Base-by-base conservation (phyloP, 768 basidiomycete species). In the Panaeolus cyanescens region DNA sequence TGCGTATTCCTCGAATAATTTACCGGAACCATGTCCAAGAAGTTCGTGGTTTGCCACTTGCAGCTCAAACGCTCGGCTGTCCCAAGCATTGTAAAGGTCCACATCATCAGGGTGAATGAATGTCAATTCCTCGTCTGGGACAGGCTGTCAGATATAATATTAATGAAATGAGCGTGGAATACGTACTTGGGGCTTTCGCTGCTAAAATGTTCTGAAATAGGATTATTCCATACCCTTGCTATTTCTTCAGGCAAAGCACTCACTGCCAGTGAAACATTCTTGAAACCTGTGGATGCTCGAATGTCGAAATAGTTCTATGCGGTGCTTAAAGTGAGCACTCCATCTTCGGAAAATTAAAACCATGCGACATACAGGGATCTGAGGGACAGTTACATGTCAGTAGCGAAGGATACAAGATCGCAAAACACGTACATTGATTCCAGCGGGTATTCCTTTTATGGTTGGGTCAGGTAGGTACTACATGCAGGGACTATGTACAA, bases 31-130 rank as follows among this genome's bases (percentile, higher is more conserved):
- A 64, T 95, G 92, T 0, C 93, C 93, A 13, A 95, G 83, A 1
- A 95, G 77, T 66, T 95, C 94, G 71, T 95, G 94, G 69, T 92
- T 94, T 10, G 94, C 94, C 19, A 96, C 93, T 67, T 95, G 94
- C 0, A 96, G 78, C 65, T 95, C 93, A 67, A 95, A 95, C 0
- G 92, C 85, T 17, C 84, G 81, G 33, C 79, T 83, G 62, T 93
- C 90, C 92, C 91, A 95, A 33, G 81, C 77, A 66, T 90, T 87
- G 75, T 91, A 94, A 13, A 92, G 75, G 7, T 80, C 83, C 22
- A 85, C 79, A 68, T 95, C 94, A 61, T 89, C 87, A 9, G 90
- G 89, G 55, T 91, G 89, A 56, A 95, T 83, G 72, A 96, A 95
- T 0, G 93, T 92, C 25, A 91, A 70, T 68, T 88, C 85, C 70